These are phyloP conservation scores for Erigeron philadelphicus DNA, from an alignment of 140 eudicot genomes.

Conservation along the genomic window DNA sequence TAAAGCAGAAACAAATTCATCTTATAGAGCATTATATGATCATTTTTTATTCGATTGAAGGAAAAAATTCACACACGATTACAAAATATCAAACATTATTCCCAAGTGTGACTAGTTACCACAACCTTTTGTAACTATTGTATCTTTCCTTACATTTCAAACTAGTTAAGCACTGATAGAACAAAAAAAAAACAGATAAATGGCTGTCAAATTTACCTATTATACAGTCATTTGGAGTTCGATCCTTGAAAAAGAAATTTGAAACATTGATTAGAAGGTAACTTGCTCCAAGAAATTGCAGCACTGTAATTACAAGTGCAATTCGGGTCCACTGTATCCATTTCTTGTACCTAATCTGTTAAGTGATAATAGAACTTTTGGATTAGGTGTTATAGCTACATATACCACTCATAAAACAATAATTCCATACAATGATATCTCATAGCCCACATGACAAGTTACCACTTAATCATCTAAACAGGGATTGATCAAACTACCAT, in stretches of 20 bases:
- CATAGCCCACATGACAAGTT: background rate
- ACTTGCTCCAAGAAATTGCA: slow-evolving; percentile 49
- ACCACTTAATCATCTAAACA: background rate
- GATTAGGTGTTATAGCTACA: slow-evolving; percentile 16
- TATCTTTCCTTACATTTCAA: slow-evolving; percentile 3
- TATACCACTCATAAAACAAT: slow-evolving; percentile 14
- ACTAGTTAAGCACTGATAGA: background rate
- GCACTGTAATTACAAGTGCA: slow-evolving; percentile 42
- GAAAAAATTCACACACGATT: background rate
- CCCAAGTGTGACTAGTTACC: too few species aligned
- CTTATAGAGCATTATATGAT: too few species aligned
- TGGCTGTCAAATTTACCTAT: slow-evolving; percentile 34
- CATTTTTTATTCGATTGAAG: too few species aligned
- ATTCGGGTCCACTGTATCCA: slow-evolving; percentile 63
- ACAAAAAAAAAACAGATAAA: background rate
- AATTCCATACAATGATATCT: background rate
- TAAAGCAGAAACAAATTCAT: too few species aligned
- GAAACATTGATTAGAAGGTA: slow-evolving; percentile 42
- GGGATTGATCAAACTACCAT: background rate
- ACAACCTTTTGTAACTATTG: too few species aligned
- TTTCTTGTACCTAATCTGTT: slow-evolving; percentile 48
- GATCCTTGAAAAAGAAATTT: slow-evolving; percentile 22
- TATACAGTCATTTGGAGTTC: slow-evolving; percentile 38
- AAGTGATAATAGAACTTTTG: slow-evolving; percentile 20
- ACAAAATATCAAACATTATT: background rate